A percentile compares a stretch with the other conserved stretches of the same genome.
These are phyloP conservation scores for Rubia yunnanensis DNA, from an alignment of 257 asterid species.

Conservation along the genomic window DNA sequence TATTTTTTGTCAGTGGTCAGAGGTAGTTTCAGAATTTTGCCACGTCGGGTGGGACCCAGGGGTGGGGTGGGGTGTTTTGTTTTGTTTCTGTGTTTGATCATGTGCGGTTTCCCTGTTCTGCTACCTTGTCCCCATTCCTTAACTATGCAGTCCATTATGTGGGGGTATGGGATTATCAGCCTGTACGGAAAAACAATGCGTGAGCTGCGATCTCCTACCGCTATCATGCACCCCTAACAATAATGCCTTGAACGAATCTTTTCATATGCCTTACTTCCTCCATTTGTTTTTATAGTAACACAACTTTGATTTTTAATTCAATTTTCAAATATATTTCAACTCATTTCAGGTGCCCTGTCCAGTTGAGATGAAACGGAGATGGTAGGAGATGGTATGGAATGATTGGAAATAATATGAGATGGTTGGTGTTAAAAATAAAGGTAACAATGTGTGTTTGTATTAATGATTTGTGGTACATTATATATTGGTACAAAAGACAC, in stretches of 20 bases:
- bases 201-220: constrained; percentile 10
- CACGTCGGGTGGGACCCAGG: constrained; percentile 16
- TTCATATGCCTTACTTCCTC: too few species aligned
- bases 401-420: too few species aligned
- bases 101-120: constrained; percentile 39
- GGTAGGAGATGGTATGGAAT: too few species aligned
- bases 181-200: constrained; percentile 31
- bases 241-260: not conserved
- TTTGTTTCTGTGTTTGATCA: constrained; percentile 19
- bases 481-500: too few species aligned
- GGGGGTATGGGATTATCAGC: constrained; percentile 18
- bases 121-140: constrained; percentile 50
- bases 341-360: too few species aligned
- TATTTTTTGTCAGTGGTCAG: not conserved
- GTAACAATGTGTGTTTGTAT: too few species aligned
- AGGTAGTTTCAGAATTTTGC: constrained; percentile 4
- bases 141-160: constrained; percentile 3
- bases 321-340: too few species aligned
- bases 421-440: too few species aligned
- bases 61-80: constrained; percentile 29
- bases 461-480: too few species aligned
- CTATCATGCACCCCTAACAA: constrained; percentile 12
- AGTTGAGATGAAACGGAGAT: too few species aligned
- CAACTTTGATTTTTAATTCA: too few species aligned
- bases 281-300: too few species aligned